A percentile compares a stretch with the other conserved stretches of the same genome.
Evolutionary conservation across 1,139 yeast genomes (phyloP).

Genomic region (Tardiomyces digboiensis): DNA sequence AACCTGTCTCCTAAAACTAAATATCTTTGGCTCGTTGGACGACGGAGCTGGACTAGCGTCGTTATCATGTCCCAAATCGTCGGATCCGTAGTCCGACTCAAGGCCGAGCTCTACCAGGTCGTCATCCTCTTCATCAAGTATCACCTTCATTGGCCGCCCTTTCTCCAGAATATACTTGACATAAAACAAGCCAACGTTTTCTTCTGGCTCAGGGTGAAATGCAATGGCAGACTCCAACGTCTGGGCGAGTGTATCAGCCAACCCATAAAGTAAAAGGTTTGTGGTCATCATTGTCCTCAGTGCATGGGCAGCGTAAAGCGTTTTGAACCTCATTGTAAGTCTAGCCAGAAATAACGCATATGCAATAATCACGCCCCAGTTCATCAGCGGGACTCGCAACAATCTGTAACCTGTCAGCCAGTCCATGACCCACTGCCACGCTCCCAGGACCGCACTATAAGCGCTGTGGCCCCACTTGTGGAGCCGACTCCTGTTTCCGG

Average conservation of each 20-base stretch:
- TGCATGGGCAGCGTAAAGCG: slow-evolving; percentile 57
- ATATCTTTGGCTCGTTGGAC: slow-evolving; percentile 17
- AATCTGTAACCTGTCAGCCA: slow-evolving; percentile 13
- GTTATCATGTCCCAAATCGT: slow-evolving; percentile 27
- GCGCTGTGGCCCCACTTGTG: not conserved
- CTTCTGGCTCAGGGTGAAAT: not conserved
- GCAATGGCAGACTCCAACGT: slow-evolving; percentile 33
- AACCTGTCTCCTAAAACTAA: slow-evolving; percentile 60
- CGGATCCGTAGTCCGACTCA: not conserved
- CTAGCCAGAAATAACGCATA: slow-evolving; percentile 24
- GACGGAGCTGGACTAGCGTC: slow-evolving; percentile 14
- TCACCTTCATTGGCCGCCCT: slow-evolving; percentile 27
- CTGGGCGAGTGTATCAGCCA: slow-evolving; percentile 88
- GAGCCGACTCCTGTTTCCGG: not conserved
- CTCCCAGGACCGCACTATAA: not conserved
- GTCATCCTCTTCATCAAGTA: slow-evolving; percentile 25
- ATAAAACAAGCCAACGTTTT: not conserved
- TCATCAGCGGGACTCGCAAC: slow-evolving; percentile 25
- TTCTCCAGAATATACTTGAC: slow-evolving; percentile 24
- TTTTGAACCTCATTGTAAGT: slow-evolving; percentile 26
- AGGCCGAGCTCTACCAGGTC: slow-evolving; percentile 26
- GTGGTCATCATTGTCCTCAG: slow-evolving; percentile 75
- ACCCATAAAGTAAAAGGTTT: slow-evolving; percentile 71
- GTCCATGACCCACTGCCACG: not conserved
- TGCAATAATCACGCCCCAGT: slow-evolving; percentile 24